phyloP scores from a whole-genome alignment of 1,284 basidiomycete genomes.

The Exobasidium rhododendri region DNA sequence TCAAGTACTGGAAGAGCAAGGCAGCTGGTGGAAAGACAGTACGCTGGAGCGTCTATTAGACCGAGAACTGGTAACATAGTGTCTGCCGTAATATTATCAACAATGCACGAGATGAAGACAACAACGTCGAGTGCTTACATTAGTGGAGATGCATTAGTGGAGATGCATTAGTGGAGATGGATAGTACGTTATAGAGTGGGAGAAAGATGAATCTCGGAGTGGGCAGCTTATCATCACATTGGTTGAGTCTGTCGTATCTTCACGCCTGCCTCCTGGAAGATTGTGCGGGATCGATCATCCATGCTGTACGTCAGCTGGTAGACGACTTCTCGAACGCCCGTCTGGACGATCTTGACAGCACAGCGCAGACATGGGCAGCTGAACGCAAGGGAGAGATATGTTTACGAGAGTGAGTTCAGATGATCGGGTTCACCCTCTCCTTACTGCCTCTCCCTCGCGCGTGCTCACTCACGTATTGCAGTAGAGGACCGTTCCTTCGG shows the following conservation, averaged over 20 bases:
- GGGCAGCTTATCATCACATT: too few species aligned
- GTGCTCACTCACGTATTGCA: constrained; percentile 66
- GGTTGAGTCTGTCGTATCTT: constrained; percentile 43
- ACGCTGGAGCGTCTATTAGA: constrained; percentile 42
- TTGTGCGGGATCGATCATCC: constrained; percentile 58
- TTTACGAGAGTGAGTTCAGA: background rate
- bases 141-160: too few species aligned
- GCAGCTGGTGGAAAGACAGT: constrained; percentile 45
- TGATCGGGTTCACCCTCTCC: background rate
- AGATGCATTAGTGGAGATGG: too few species aligned
- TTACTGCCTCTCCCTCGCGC: constrained; percentile 38
- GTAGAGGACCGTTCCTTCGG: constrained; percentile 71
- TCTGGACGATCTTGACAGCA: constrained; percentile 95
- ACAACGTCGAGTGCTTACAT: too few species aligned
- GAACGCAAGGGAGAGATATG: constrained; percentile 61
- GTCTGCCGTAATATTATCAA: too few species aligned
- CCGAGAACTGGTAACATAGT: constrained; percentile 32
- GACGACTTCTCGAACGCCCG: constrained; percentile 85
- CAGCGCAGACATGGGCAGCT: constrained; percentile 82
- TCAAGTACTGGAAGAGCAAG: constrained; percentile 35
- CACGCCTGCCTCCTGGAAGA: constrained; percentile 56
- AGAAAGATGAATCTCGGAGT: too few species aligned
- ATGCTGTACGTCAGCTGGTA: constrained; percentile 81
- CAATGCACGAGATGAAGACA: too few species aligned
- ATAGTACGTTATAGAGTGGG: too few species aligned